Conservation (phyloP, 1,284 basidiomycete genomes). For the Omphalotus olearius region DNA sequence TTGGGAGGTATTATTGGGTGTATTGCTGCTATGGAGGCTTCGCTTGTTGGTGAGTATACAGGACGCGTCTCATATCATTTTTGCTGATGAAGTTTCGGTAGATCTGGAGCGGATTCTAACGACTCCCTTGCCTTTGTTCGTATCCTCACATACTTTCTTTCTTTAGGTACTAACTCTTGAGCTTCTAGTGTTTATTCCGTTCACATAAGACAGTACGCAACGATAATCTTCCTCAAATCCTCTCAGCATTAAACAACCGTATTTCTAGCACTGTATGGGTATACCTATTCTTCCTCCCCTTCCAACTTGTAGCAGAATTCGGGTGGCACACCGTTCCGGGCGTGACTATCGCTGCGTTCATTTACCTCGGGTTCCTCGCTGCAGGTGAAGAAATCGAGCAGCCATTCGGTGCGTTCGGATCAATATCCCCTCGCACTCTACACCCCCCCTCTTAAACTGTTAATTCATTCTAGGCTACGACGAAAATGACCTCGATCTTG, state of each 20-base stretch:
- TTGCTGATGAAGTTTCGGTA: neutral
- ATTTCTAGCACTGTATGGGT: slow-evolving; percentile 56
- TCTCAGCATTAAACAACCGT: neutral
- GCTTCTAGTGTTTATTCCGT: slow-evolving; percentile 46
- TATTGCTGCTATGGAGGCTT: slow-evolving; percentile 50
- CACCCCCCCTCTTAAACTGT: too few relatives aligned
- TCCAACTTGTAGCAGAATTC: slow-evolving; percentile 60
- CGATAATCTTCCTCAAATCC: neutral
- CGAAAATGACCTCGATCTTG: slow-evolving; percentile 28
- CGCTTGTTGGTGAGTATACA: slow-evolving; percentile 44
- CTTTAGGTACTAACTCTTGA: slow-evolving; percentile 7
- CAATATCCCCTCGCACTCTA: too few relatives aligned
- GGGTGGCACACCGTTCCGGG: slow-evolving; percentile 58
- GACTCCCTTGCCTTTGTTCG: slow-evolving; percentile 61
- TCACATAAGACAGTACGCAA: slow-evolving; percentile 48
- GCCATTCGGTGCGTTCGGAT: slow-evolving; percentile 48
- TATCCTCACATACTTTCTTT: slow-evolving; percentile 15
- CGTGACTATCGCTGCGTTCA: slow-evolving; percentile 57
- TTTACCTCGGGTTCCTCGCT: slow-evolving; percentile 62
- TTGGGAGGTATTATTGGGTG: slow-evolving; percentile 47
- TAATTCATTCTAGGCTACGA: slow-evolving; percentile 41
- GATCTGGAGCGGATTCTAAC: slow-evolving; percentile 40
- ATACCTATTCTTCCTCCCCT: slow-evolving; percentile 68
- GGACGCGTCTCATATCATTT: neutral
- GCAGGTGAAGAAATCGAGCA: slow-evolving; percentile 69